Evolutionary conservation across 345 rosid genomes (phyloP).

Genomic region (Carallia pectinifolia): DNA sequence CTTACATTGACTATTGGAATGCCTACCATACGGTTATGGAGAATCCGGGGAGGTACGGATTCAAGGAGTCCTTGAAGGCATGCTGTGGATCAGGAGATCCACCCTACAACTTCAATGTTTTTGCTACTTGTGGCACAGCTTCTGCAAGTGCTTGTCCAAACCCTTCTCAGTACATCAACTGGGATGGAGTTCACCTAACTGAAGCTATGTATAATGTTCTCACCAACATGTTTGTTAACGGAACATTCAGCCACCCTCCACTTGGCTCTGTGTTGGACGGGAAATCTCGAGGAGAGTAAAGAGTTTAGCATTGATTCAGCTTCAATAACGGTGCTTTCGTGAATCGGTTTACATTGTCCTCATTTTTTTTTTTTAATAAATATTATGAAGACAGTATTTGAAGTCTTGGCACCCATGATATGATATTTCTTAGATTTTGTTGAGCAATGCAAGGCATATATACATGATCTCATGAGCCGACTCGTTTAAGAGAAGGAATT

Average conservation of each 20-base stretch:
- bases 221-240: constrained; percentile 58
- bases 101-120: constrained; percentile 56
- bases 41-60: constrained; percentile 50
- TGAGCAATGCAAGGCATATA: too few relatives aligned
- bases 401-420: too few relatives aligned
- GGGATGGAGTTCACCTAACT: constrained; percentile 98
- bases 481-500: too few relatives aligned
- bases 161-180: constrained; percentile 65
- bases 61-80: constrained; percentile 68
- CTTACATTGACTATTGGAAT: constrained; percentile 75
- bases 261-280: constrained; percentile 48
- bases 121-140: constrained; percentile 58
- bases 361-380: too few relatives aligned
- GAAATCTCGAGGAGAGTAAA: constrained; percentile 32
- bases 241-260: constrained; percentile 58
- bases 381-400: too few relatives aligned
- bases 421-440: too few relatives aligned
- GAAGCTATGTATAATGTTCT: constrained; percentile 78
- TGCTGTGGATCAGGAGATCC: constrained; percentile 84
- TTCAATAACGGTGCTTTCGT: neutral
- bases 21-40: constrained; percentile 58
- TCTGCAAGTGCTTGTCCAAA: constrained; percentile 40
- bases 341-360: too few relatives aligned
- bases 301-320: neutral
- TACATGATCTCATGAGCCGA: too few relatives aligned